Percentiles rank a stretch among this genome's conserved stretches.
These are phyloP conservation scores for Megacollybia platyphylla DNA, from an alignment of 1,284 basidiomycete genomes.

Conservation along the genomic window DNA sequence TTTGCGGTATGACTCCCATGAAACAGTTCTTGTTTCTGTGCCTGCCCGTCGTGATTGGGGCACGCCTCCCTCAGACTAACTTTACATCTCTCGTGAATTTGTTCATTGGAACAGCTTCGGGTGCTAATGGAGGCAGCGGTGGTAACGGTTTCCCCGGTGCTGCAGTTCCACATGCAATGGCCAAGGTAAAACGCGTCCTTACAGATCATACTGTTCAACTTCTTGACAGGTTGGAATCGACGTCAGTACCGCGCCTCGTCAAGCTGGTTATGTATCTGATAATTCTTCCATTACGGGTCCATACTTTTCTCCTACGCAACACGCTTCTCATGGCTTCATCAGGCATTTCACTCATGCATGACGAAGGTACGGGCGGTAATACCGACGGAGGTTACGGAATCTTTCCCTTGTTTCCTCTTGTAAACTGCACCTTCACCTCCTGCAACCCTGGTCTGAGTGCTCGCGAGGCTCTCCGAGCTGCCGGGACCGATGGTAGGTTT, in stretches of 20 bases:
- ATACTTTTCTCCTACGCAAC: not conserved
- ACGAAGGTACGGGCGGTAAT: slow-evolving; percentile 41
- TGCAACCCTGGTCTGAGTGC: slow-evolving; percentile 27
- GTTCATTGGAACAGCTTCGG: slow-evolving; percentile 35
- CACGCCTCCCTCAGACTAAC: slow-evolving; percentile 2
- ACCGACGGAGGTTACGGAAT: slow-evolving; percentile 33
- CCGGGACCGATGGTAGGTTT: slow-evolving; percentile 23
- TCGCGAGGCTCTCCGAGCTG: slow-evolving; percentile 25
- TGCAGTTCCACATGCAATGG: slow-evolving; percentile 21
- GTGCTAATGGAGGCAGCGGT: slow-evolving; percentile 30
- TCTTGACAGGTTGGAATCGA: slow-evolving; percentile 31
- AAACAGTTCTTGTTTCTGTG: too few species aligned
- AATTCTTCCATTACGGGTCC: slow-evolving; percentile 28
- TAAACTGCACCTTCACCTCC: slow-evolving; percentile 22
- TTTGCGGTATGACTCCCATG: too few species aligned
- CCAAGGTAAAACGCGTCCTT: slow-evolving; percentile 19
- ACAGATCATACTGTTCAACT: not conserved
- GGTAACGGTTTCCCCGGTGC: slow-evolving; percentile 36
- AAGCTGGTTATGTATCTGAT: slow-evolving; percentile 29
- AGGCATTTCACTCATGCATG: slow-evolving; percentile 36
- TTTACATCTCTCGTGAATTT: slow-evolving; percentile 31
- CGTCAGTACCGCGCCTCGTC: slow-evolving; percentile 29
- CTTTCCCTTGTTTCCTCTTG: slow-evolving; percentile 34
- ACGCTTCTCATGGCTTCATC: slow-evolving; percentile 5
- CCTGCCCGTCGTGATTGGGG: too few species aligned